phyloP scores from a whole-genome alignment of 768 basidiomycete species.

The Dentipellis sp. region DNA sequence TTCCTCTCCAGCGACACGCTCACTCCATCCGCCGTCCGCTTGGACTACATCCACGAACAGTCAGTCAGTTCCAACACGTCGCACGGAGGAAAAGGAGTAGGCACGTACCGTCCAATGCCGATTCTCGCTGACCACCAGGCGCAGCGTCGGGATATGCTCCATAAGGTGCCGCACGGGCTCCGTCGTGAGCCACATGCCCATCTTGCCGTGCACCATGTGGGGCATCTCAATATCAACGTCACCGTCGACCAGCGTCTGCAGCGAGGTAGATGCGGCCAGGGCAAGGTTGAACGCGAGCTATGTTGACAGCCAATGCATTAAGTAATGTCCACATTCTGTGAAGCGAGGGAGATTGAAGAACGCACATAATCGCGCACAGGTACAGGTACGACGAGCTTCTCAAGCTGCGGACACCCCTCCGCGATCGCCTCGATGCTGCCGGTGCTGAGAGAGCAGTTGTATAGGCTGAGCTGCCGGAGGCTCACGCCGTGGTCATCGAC shows the following conservation, averaged over 20 bases:
- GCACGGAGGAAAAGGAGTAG: neutral
- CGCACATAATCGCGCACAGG: constrained; percentile 1
- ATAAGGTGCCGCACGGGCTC: constrained; percentile 11
- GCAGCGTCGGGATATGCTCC: constrained; percentile 8
- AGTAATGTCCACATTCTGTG: neutral
- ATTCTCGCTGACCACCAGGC: constrained; percentile 11
- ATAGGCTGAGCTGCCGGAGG: constrained; percentile 8
- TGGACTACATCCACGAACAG: neutral
- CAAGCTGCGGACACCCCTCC: constrained; percentile 6
- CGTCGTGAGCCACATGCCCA: constrained; percentile 8
- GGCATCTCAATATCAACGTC: constrained; percentile 2
- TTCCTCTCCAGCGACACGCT: neutral
- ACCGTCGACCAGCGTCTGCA: constrained; percentile 8
- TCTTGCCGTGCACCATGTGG: constrained; percentile 5
- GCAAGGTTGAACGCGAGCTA: constrained; percentile 6
- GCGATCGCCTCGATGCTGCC: constrained; percentile 8
- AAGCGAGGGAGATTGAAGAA: neutral
- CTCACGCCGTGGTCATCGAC: constrained; percentile 8
- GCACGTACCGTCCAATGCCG: constrained; percentile 13
- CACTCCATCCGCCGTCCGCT: neutral
- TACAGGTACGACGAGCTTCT: constrained; percentile 11
- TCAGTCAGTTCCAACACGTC: constrained; percentile 1
- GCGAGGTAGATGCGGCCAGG: constrained; percentile 3
- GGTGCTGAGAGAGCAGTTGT: constrained; percentile 1
- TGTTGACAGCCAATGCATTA: neutral